Base-by-base conservation (phyloP, 83 land plant species). In the Picea abies region DNA sequence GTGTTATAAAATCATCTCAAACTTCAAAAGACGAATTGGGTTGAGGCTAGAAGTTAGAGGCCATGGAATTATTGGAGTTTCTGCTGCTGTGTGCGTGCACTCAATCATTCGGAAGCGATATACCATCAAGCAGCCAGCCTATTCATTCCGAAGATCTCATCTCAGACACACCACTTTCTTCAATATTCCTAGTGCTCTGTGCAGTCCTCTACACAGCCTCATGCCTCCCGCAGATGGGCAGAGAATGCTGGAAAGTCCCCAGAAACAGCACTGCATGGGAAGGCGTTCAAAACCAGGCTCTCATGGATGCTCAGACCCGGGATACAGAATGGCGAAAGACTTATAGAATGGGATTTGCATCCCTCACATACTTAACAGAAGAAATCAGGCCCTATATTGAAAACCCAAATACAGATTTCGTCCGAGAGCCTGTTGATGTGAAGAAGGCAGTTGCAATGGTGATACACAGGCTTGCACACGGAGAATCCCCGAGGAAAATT, bases 381-480 rank as follows among this genome's bases (percentile, higher is more conserved):
- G 83, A 84, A 60, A 26, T 84, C 37, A 37, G 85, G 37, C 85
- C 85, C 10, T 49, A 44, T 23, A 39, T 80, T 25, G 29, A 63
- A 70, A 70, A 70, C 75, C 58, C 17, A 5, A 44, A 49, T 44
- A 80, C 60, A 41, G 60, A 63, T 47, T 58, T 61, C 9, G 83
- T 84, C n/a, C 16, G 77, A 35, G 85, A 84, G 83, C 85, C 84
- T 12, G 20, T 84, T 9, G 83, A 84, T 58, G 61, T 58, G 3
- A 84, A 84, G 65, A 80, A 49, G 26, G 85, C 77, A 5, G 85
- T 84, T 32, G 83, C 83, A n/a, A 63, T 84, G 83, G 85, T 84
- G 60, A 16, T 84, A 1, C 60, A 84, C 58, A 47, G 85, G 60
- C 72, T 84, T 65, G 83, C 83, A 1, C 67, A 68, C 4, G 83